Base-by-base conservation (phyloP, 1,284 basidiomycete genomes). In the Chalciporus sp. region DNA sequence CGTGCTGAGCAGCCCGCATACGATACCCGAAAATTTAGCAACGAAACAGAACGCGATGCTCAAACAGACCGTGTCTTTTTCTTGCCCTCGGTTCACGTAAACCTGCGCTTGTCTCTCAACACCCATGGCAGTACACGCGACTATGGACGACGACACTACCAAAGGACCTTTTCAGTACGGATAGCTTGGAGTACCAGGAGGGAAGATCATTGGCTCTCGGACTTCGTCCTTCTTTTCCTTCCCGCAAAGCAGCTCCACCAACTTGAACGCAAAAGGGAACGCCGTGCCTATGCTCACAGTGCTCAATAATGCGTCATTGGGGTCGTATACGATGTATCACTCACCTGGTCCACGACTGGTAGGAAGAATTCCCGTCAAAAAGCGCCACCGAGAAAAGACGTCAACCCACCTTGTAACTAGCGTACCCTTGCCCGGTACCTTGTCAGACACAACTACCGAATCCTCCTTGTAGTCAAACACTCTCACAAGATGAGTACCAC, bases 391-490 rank as follows among this genome's bases (percentile, higher is more conserved):
- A 42, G 28, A 1, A 4, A 17, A 26, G 33, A 12, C 12, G 16
- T 46, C 31, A 12, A 37, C 42, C 42, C 57, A 88, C 90, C 88
- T 91, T 16, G 91, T 92, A 35, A 95, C 78, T 7, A 95, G 76
- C 49, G 85, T 88, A 2, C 81, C 82, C 27, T 68, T 72, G 0
- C 56, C 65, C 1, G 56, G 48, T 1, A 69, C 58, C 8, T 44
- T 23, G 56, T 66, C 45, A 3, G 89, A 88, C 14, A 89, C 74
- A 29, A 93, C 90, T 9, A 95, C 92, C 2, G 87, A 67, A 3
- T 90, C 84, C 56, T 94, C 92, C 3, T 78, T 80, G 69, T 95
- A 95, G 0, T 85, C 80, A 60, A 89, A 95, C 7, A 76, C 90
- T 92, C 52, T 37, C 29, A 27, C 39, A 40, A 52, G 39, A 47